Conservation (phyloP, 768 basidiomycete genomes). For the Dentipellis fragilis region DNA sequence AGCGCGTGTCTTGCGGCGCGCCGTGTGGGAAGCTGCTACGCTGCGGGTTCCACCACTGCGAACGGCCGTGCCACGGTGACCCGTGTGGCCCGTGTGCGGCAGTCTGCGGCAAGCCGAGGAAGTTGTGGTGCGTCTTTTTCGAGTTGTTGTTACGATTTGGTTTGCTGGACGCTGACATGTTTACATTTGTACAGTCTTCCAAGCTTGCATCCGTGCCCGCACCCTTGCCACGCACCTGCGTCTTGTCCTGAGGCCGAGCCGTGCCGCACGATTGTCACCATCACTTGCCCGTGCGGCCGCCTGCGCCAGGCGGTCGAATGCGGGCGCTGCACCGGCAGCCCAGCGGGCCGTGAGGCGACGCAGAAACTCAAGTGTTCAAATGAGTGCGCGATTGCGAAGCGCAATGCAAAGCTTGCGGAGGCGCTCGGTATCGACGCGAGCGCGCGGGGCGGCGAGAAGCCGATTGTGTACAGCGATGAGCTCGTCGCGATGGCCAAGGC, state of each 20-base stretch:
- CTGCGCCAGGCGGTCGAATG: constrained; percentile 68
- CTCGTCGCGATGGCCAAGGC: constrained; percentile 48
- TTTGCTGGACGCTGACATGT: background rate
- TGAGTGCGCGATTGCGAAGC: constrained; percentile 76
- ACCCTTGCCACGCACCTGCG: constrained; percentile 82
- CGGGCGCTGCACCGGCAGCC: constrained; percentile 42
- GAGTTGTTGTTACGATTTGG: background rate
- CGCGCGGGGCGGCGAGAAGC: constrained; percentile 26
- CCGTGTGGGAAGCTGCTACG: constrained; percentile 68
- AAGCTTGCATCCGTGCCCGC: constrained; percentile 63
- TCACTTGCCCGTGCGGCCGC: constrained; percentile 79
- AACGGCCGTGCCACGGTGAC: constrained; percentile 71
- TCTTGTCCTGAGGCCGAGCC: constrained; percentile 73
- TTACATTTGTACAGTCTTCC: constrained; percentile 38
- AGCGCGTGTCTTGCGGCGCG: constrained; percentile 79
- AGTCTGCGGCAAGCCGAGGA: constrained; percentile 79
- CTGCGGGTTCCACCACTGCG: constrained; percentile 89
- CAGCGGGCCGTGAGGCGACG: constrained; percentile 30
- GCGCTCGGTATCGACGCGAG: constrained; percentile 77
- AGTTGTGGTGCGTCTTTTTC: constrained; percentile 53
- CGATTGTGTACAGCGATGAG: constrained; percentile 52
- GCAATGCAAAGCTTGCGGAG: constrained; percentile 83
- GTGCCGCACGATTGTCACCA: constrained; percentile 55
- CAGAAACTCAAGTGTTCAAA: constrained; percentile 62
- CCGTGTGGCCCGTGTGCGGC: constrained; percentile 71